Evolutionary conservation across 2,329 filamentous ascomycete species (phyloP), one percentile per base, ranked within the genome.

Genomic region (Aureobasidium sp.): DNA sequence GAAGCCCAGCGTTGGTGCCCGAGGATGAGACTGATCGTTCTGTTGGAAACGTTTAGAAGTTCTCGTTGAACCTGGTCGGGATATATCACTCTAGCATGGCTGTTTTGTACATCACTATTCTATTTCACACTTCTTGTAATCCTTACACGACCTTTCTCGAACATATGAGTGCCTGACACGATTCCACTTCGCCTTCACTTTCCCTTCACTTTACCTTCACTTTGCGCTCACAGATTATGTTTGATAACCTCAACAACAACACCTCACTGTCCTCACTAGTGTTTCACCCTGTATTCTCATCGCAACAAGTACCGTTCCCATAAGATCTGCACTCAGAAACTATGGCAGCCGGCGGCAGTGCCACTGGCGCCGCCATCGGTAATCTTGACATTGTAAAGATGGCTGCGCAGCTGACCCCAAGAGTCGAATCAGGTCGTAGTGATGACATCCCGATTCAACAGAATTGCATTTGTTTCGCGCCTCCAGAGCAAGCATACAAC

Each of bases 91-190:
- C 39, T 48, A 34, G 54, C 29, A 48, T 29, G 48, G 30, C 25
- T 48, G 29, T 59, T 59, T 48, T 21, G 32, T 59, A 59, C 54
- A 59, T 57, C 29, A 45, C 11, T 45, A 45, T 34, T 30, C 53
- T 42, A 54, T 42, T 34, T 45, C 27, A 57, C 41, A 44, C n/a
- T n/a, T 57, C 34, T 57, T 57, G 39, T 57, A 44, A 57, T 44
- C 1, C 37, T 25, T 5, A 27, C 30, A 14, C 8, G 53, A 29
- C 27, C 36, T 44, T 13, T 21, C 21, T 21, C 21, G 21, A 21
- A 21, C 21, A 21, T 21, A 21, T 21, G 21, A 21, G 21, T 41
- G 16, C 25, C 41, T 21, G 9, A 11, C 21, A 3, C 41, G 21
- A 11, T 50, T 36, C 16, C 6, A 37, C 34, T 37, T 30, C 30